Evolutionary conservation across 805 yeast species (phyloP), one percentile per base, ranked within the genome.

Genomic region (Suhomyces sp.): DNA sequence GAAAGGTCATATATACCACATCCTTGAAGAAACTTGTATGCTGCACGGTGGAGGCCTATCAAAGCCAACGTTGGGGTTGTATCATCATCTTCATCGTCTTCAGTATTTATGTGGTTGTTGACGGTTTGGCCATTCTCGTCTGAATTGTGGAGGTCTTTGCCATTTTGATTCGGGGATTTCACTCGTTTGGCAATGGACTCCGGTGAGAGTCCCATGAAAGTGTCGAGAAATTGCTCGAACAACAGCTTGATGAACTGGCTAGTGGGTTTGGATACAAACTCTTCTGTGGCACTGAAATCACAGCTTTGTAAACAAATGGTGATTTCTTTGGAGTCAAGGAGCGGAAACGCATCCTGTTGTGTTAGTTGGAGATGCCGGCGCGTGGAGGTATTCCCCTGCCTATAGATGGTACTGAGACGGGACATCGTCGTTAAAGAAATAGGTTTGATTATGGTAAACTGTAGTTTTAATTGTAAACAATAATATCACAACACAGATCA

Each of bases 1-100:
- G 79, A 74, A 51, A 88, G 84, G 56, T 88, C 95, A 38, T 76
- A 70, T 2, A 88, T 75, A 0, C 95, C 95, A 52, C 91, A 81
- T 39, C 74, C 80, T 28, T 71, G 70, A 44, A 86, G 68, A 54
- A 86, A 83, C 50, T 70, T 72, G 53, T 69, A 72, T 45, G 84
- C 72, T 5, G 77, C 76, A 34, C 79, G 61, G 40, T 80, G 84
- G 17, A 83, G 59, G 2, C 77, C 76, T 13, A 83, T 61, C 9
- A 79, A 58, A 36, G 65, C 63, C 48, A 80, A 53, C 5, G 81
- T 63, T 36, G 56, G 39, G 16, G 51, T 39, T 4, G 60, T 55
- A 35, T 58, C 63, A 11, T 55, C 60, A 6, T 58, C 68, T 4
- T 63, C 65, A 9, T 33, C 40, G 15, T 36, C 38, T 13, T 36